Evolutionary conservation across 2,329 filamentous ascomycete genomes (phyloP).

Genomic region (Fusarium sp.): DNA sequence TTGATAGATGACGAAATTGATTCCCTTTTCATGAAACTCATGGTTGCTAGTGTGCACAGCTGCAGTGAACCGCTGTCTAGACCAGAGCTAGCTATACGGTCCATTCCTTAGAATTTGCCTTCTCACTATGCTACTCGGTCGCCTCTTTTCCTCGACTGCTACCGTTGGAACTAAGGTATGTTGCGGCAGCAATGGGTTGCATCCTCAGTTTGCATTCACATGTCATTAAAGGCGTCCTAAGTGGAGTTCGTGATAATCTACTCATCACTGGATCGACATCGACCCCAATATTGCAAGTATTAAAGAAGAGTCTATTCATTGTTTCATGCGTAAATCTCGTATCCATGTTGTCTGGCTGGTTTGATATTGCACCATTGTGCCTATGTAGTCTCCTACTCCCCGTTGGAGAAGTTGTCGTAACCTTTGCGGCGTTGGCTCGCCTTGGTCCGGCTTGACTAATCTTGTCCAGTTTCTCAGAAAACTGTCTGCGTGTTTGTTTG

Average conservation of each 20-base stretch:
- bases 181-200: too few relatives aligned
- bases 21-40: conserved; percentile 42
- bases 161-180: too few relatives aligned
- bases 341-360: conserved; percentile 35
- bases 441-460: background rate
- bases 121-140: too few relatives aligned
- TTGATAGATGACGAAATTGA: conserved; percentile 55
- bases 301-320: conserved; percentile 37
- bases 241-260: too few relatives aligned
- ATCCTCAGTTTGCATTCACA: too few relatives aligned
- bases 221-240: too few relatives aligned
- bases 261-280: background rate
- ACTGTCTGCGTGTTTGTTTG: background rate
- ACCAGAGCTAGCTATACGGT: too few relatives aligned
- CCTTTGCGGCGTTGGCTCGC: conserved; percentile 4
- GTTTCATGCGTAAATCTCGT: conserved; percentile 32
- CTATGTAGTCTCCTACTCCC: conserved; percentile 8
- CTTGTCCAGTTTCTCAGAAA: background rate
- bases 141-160: too few relatives aligned
- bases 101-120: too few relatives aligned
- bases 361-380: conserved; percentile 42
- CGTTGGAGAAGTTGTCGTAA: conserved; percentile 9
- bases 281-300: conserved; percentile 1
- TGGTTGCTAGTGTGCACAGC: background rate
- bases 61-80: too few relatives aligned